Evolutionary conservation across 1,284 basidiomycete species (phyloP), one percentile per base, ranked within the genome.

Genomic region (Schizophyllum amplum): DNA sequence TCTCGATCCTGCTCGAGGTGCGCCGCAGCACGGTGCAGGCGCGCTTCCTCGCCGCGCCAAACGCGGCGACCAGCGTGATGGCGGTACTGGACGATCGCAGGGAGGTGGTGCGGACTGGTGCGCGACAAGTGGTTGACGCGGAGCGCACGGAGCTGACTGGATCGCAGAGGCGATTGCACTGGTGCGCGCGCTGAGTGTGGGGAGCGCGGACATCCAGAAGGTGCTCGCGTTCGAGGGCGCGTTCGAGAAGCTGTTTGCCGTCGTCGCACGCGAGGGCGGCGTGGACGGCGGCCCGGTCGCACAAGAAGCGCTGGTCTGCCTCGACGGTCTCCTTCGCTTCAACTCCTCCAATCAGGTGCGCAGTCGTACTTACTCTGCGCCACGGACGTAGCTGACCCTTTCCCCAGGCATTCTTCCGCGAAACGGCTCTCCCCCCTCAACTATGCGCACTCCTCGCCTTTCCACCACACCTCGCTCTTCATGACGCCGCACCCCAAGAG

Each of bases 171-270:
- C 84, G 5, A 83, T 98, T 33, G 79, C 87, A 13, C 83, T 96
- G 68, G 78, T 96, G 27, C 91, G 96, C 57, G 78, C 85, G 4
- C 77, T 99, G 47, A 84, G 91, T 48, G 83, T 84, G 1, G 88
- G 93, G 63, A 98, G 91, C 65, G 84, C 92, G 27, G 94, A 98
- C 68, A 91, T 99, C 53, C 96, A 98, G 69, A 99, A 98, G 73
- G 87, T 98, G 22, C 84, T 98, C 48, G 94, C 95, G 0, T 99
- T 99, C 67, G 94, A 96, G 64, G 95, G 97, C 25, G 92, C 91
- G 0, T 98, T 99, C 67, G 96, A 99, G 74, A 93, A 90, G 68
- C 80, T 98, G 26, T 94, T 99, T 72, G 87, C 88, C 59, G 94
- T 94, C 52, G 82, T 98, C 60, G 80, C 83, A 5, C 80, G 84